These are phyloP conservation scores for Emmonsia crescens DNA, from an alignment of 2,329 filamentous ascomycete species.

Conservation along the genomic window DNA sequence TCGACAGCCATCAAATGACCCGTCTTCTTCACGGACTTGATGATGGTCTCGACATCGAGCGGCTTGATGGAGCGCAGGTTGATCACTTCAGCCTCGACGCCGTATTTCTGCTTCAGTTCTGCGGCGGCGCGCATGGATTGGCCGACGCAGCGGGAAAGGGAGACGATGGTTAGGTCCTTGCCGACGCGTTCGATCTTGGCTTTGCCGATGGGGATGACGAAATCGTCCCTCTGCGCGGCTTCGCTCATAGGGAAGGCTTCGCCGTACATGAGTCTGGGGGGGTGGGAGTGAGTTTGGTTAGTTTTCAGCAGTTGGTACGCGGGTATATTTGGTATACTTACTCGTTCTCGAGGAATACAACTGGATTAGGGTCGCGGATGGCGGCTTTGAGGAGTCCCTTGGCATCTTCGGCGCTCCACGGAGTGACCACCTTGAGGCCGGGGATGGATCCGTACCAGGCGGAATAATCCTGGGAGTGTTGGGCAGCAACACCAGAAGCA, in stretches of 20 bases:
- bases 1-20: constrained; percentile 83
- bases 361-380: constrained; percentile 95
- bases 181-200: constrained; percentile 96
- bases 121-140: constrained; percentile 83
- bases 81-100: constrained; percentile 90
- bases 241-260: constrained; percentile 95
- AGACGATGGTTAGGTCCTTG: constrained; percentile 92
- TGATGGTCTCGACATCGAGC: constrained; percentile 84
- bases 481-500: constrained; percentile 84
- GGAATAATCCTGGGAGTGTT: constrained; percentile 98
- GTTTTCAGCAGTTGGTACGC: background rate
- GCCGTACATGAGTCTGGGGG: constrained; percentile 65
- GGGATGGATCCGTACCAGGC: constrained; percentile 99
- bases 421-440: constrained; percentile 89
- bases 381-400: constrained; percentile 97
- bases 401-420: constrained; percentile 95
- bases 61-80: constrained; percentile 98
- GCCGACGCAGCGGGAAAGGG: constrained; percentile 88
- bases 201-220: constrained; percentile 95
- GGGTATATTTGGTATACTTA: constrained; percentile 22
- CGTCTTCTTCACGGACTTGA: constrained; percentile 98
- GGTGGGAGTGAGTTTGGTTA: constrained; percentile 22
- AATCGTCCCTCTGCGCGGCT: constrained; percentile 90
- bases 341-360: constrained; percentile 83
- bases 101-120: constrained; percentile 90